Evolutionary conservation across 2,329 filamentous ascomycete species (phyloP).

Genomic region (Triangularia verruculosa): DNA sequence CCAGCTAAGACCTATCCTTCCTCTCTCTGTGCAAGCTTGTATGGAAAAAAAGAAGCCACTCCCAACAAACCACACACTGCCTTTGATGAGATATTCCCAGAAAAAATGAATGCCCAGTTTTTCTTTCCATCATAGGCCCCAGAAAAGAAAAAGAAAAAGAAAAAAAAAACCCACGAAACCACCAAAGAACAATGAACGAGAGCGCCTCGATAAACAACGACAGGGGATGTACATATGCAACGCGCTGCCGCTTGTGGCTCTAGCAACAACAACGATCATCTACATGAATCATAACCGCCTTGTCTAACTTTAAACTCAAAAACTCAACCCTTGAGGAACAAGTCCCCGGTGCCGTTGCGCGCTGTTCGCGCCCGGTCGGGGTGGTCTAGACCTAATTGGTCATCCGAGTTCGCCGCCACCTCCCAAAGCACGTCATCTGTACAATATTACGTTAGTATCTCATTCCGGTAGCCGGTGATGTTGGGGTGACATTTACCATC

Average conservation of each 20-base stretch:
- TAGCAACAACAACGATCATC: background rate
- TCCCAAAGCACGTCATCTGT: constrained; percentile 62
- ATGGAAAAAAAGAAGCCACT: background rate
- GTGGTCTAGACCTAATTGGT: constrained; percentile 64
- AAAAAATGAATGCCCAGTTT: background rate
- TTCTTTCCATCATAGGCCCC: background rate
- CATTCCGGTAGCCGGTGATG: no score
- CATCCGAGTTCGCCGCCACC: constrained; percentile 52
- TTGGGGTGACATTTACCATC: constrained; percentile 67
- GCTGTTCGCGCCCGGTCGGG: constrained; percentile 57
- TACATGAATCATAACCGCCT: background rate
- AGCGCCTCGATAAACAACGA: background rate
- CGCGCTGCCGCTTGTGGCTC: background rate
- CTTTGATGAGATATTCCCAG: background rate
- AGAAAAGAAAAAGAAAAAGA: background rate
- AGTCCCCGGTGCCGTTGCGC: constrained; percentile 59
- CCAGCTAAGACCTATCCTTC: background rate
- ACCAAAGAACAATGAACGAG: background rate
- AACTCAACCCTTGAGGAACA: constrained; percentile 50
- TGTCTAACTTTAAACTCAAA: background rate
- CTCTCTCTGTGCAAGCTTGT: no score
- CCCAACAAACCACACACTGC: no score
- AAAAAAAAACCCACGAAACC: background rate
- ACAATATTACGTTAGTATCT: constrained; percentile 28
- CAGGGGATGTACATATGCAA: background rate